These are phyloP conservation scores for Exsudoporus frostii DNA, from an alignment of 768 basidiomycete species.

Conservation along the genomic window DNA sequence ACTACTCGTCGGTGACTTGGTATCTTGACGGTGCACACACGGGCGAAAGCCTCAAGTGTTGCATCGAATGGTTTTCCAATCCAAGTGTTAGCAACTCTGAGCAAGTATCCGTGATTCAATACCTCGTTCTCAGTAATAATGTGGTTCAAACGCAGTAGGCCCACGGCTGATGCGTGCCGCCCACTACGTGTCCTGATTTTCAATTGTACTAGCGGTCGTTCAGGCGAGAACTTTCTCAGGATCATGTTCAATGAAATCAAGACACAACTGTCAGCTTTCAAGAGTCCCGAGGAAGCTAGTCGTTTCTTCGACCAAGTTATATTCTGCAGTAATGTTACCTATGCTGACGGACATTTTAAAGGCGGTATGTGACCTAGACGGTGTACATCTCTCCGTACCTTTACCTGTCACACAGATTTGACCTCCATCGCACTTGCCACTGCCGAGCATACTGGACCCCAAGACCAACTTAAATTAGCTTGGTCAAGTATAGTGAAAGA, in stretches of 20 bases:
- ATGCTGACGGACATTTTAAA: slow-evolving; percentile 84
- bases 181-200: slow-evolving; percentile 72
- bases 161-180: slow-evolving; percentile 20
- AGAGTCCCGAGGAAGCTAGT: slow-evolving; percentile 35
- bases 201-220: slow-evolving; percentile 92
- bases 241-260: slow-evolving; percentile 53
- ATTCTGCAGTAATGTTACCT: slow-evolving; percentile 97
- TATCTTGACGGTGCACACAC: slow-evolving; percentile 97
- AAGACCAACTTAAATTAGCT: slow-evolving; percentile 69
- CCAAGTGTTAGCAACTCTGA: slow-evolving; percentile 49
- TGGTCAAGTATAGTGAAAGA: slow-evolving; percentile 65
- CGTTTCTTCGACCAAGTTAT: slow-evolving; percentile 80
- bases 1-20: slow-evolving; percentile 60
- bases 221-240: slow-evolving; percentile 67
- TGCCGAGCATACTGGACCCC: slow-evolving; percentile 63
- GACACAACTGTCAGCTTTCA: slow-evolving; percentile 42
- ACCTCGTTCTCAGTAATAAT: slow-evolving; percentile 4
- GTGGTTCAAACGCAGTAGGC: not conserved
- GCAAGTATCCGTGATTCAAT: slow-evolving; percentile 13
- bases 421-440: slow-evolving; percentile 64
- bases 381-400: not conserved
- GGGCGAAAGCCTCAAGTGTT: slow-evolving; percentile 80
- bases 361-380: slow-evolving; percentile 55
- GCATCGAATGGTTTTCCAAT: slow-evolving; percentile 83
- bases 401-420: slow-evolving; percentile 54